phyloP scores from a whole-genome alignment of 1,284 basidiomycete species.

The Austroboletus novae-zelandiae region DNA sequence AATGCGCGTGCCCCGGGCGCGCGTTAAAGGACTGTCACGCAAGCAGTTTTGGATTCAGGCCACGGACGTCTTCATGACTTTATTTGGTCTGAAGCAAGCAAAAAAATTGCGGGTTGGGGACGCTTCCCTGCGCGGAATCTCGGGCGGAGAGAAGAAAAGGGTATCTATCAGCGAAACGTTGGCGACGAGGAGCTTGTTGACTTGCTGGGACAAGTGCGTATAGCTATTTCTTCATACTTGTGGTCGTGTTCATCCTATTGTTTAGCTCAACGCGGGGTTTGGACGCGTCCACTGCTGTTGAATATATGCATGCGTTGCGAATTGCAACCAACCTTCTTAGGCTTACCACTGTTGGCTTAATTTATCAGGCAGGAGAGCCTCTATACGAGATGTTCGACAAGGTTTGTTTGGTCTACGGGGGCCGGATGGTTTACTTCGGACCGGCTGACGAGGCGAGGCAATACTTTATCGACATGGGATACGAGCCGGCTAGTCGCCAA shows the following conservation, averaged over 20 bases:
- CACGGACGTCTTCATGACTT: constrained; percentile 57
- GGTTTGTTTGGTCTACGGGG: constrained; percentile 67
- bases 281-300: constrained; percentile 69
- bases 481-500: constrained; percentile 53
- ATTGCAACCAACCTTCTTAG: constrained; percentile 57
- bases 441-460: constrained; percentile 55
- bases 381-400: constrained; percentile 65
- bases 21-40: constrained; percentile 44
- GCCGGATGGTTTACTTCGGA: constrained; percentile 73
- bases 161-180: constrained; percentile 61
- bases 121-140: constrained; percentile 72
- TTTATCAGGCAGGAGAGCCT: constrained; percentile 67
- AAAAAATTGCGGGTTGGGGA: constrained; percentile 68
- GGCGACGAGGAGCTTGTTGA: constrained; percentile 42
- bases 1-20: constrained; percentile 53
- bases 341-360: constrained; percentile 58
- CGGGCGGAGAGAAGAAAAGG: constrained; percentile 77
- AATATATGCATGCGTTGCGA: constrained; percentile 61
- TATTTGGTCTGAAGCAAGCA: constrained; percentile 72
- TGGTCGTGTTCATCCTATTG: background rate
- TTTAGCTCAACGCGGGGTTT: constrained; percentile 65
- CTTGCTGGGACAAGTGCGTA: constrained; percentile 53
- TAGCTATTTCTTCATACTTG: background rate
- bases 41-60: constrained; percentile 45
- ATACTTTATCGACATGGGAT: constrained; percentile 73